These are phyloP conservation scores for Penicillium salamii DNA, from an alignment of 495 filamentous ascomycete species.

Conservation along the genomic window DNA sequence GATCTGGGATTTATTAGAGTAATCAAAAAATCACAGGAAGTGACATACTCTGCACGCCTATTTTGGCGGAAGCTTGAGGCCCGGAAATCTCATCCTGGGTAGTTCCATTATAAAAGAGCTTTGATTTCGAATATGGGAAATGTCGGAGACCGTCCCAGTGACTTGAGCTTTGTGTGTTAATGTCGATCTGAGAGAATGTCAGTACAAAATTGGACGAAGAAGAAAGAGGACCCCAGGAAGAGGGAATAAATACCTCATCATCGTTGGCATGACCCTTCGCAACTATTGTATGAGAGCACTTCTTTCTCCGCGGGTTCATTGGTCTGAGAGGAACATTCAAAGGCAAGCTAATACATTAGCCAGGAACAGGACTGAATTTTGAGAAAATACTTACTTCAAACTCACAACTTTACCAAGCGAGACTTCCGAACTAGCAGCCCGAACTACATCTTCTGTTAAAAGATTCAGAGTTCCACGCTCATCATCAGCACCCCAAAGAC, in stretches of 20 bases:
- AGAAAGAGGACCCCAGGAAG: background rate
- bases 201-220: background rate
- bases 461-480: constrained; percentile 47
- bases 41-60: constrained; percentile 10
- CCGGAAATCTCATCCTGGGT: constrained; percentile 45
- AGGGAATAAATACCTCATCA: no score
- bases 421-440: constrained; percentile 43
- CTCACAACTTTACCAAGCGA: constrained; percentile 30
- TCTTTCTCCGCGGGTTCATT: constrained; percentile 15
- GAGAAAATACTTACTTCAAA: constrained; percentile 12
- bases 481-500: constrained; percentile 47
- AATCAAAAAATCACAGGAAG: background rate
- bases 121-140: constrained; percentile 16
- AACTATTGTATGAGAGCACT: constrained; percentile 6
- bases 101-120: constrained; percentile 55
- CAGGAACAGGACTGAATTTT: background rate
- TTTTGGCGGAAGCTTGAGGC: background rate
- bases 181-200: no score
- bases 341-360: constrained; percentile 5
- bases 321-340: constrained; percentile 12
- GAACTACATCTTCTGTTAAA: constrained; percentile 34
- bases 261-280: constrained; percentile 13
- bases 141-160: constrained; percentile 48
- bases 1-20: constrained; percentile 1
- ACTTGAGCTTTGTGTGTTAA: constrained; percentile 49